Evolutionary conservation across 108 stramenopile genomes (phyloP).

Genomic region (Cyclostephanos tholiformis): DNA sequence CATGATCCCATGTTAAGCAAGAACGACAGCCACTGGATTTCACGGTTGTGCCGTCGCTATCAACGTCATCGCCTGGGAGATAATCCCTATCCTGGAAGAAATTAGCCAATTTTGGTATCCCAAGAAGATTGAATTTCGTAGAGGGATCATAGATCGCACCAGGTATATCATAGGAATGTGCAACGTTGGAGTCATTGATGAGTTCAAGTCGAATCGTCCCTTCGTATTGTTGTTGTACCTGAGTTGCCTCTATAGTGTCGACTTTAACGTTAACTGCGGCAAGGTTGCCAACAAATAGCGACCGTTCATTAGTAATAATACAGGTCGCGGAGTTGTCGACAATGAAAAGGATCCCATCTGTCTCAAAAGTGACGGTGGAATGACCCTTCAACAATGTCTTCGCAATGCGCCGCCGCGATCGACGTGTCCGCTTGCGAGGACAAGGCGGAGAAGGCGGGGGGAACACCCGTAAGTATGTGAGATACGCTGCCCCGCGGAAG

Average conservation of each 20-base stretch:
- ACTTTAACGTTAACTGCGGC: background rate
- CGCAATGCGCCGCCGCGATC: background rate
- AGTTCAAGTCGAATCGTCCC: background rate
- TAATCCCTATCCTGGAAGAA: background rate
- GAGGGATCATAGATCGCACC: background rate
- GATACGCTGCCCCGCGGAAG: background rate
- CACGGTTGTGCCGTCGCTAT: background rate
- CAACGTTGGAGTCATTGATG: background rate
- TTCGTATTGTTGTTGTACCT: background rate
- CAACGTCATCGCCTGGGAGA: background rate
- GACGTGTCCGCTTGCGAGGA: no score
- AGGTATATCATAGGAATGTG: background rate
- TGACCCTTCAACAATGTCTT: no score
- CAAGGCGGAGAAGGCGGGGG: background rate
- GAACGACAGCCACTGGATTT: constrained; percentile 1
- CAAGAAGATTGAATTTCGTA: background rate
- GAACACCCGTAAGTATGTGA: background rate
- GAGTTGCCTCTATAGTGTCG: background rate
- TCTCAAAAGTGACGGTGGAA: background rate
- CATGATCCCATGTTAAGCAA: background rate
- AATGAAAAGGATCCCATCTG: background rate
- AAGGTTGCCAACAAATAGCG: background rate
- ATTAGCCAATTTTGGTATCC: background rate
- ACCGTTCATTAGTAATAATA: background rate
- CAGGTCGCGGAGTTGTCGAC: background rate